Conservation (phyloP, 768 basidiomycete species). For the Pleurotus djamor region DNA sequence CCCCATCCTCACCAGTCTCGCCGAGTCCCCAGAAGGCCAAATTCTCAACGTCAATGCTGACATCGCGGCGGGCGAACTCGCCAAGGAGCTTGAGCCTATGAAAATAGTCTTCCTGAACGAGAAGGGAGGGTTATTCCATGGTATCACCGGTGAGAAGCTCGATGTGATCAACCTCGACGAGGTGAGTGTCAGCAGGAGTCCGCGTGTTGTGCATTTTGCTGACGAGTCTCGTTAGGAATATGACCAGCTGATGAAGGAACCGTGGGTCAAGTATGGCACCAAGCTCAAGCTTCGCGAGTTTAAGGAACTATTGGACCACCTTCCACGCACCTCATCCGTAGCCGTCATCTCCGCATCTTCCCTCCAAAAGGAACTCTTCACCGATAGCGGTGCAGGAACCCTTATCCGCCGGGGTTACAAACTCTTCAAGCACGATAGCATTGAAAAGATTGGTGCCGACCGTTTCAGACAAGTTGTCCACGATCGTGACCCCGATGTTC, state of each 20-base stretch:
- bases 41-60: conserved; percentile 99
- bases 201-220: background rate
- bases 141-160: conserved; percentile 94
- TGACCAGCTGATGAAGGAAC: conserved; percentile 93
- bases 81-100: conserved; percentile 96
- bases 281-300: conserved; percentile 99
- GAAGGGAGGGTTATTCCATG: conserved; percentile 97
- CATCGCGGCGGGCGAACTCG: conserved; percentile 95
- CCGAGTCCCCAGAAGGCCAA: conserved; percentile 95
- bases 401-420: conserved; percentile 98
- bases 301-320: conserved; percentile 97
- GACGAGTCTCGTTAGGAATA: conserved; percentile 65
- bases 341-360: conserved; percentile 93
- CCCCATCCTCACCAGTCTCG: conserved; percentile 92
- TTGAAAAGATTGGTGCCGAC: conserved; percentile 88
- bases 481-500: conserved; percentile 93
- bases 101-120: conserved; percentile 99
- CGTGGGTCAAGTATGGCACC: conserved; percentile 99
- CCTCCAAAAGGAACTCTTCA: conserved; percentile 98
- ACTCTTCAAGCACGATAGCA: conserved; percentile 83
- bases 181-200: conserved; percentile 35
- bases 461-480: conserved; percentile 93
- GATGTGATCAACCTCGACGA: conserved; percentile 98
- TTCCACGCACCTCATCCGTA: conserved; percentile 96
- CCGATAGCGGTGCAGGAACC: conserved; percentile 96